Evolutionary conservation across 2,329 filamentous ascomycete species (phyloP).

Genomic region (Chaetomium sp.): DNA sequence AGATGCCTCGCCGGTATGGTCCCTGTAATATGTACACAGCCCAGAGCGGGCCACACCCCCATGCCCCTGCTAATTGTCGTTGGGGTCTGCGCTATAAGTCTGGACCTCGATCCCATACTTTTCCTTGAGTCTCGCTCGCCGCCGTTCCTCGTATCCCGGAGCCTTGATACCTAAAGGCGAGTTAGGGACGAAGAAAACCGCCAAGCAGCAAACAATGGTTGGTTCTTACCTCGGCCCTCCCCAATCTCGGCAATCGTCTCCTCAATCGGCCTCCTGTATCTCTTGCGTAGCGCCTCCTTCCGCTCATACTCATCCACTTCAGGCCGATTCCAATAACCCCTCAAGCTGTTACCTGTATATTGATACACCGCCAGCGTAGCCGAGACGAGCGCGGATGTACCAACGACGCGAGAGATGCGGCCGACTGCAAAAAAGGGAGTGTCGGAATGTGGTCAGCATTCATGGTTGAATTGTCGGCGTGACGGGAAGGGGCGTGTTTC

Average conservation of each 20-base stretch:
- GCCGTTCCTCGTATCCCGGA: slow-evolving; percentile 77
- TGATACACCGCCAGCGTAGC: slow-evolving; percentile 57
- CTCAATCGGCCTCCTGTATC: slow-evolving; percentile 65
- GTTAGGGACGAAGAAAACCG: slow-evolving; percentile 2
- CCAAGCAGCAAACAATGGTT: background rate
- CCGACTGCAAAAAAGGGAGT: slow-evolving; percentile 39
- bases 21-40: slow-evolving; percentile 22
- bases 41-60: background rate
- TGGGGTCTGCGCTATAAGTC: slow-evolving; percentile 49
- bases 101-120: slow-evolving; percentile 83
- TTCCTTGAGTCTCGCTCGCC: slow-evolving; percentile 73
- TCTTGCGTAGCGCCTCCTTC: slow-evolving; percentile 67
- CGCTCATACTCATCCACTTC: slow-evolving; percentile 65
- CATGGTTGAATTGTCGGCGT: background rate
- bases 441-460: background rate
- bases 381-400: slow-evolving; percentile 54
- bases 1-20: slow-evolving; percentile 12
- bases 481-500: background rate
- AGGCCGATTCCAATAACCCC: slow-evolving; percentile 39
- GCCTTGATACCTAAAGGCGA: slow-evolving; percentile 62
- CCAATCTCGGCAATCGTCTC: slow-evolving; percentile 77
- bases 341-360: slow-evolving; percentile 58
- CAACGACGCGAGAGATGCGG: slow-evolving; percentile 63
- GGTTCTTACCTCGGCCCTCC: slow-evolving; percentile 70
- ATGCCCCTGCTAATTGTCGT: slow-evolving; percentile 13